Evolutionary conservation across 2,329 filamentous ascomycete species (phyloP), one percentile per base, ranked within the genome.

Genomic region (Aspergillus japonicus): DNA sequence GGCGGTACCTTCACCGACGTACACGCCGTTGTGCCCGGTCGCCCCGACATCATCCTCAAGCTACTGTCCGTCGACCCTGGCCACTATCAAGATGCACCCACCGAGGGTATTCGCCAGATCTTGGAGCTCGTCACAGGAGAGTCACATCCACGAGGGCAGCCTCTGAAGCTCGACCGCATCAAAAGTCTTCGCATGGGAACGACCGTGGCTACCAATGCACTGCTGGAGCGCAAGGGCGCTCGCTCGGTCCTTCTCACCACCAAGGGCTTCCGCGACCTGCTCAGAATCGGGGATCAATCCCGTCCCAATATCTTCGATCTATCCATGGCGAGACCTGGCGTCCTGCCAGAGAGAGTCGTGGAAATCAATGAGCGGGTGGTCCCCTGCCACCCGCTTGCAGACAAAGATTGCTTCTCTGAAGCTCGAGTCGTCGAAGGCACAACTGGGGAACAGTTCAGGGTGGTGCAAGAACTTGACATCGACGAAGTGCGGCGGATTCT

Each of bases 281-380:
- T 96, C 31, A 85, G 88, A 54, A 97, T 97, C 70, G 93, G 93
- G 8, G 96, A 96, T 75, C 93, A 97, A 78, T 91, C 89, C 24
- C 83, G 93, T 49, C 93, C 93, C 19, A 89, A 89, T 72, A 96
- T 97, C 64, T 97, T 97, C 69, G 93, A 96, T 71, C 80, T 97
- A 56, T 89, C 89, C 19, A 96, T 96, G 70, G 82, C 84, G 63
- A 92, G 93, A 71, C 92, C 92, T 0, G 92, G 95, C 64, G 90
- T 96, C 5, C 78, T 97, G 11, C 96, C 96, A 68, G 88, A 92
- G 71, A 82, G 81, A 33, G 92, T 97, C 0, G 83, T 96, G 23
- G 93, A 97, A 77, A 83, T 96, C 50, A 89, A 96, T 60, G 93
- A 97, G 81, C 82, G 93, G 29, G 91, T 96, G 4, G 93, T 92